Percentiles rank a stretch among this genome's conserved stretches.
Evolutionary conservation across 257 asterid genomes (phyloP).

Genomic region (Petunia secreta): DNA sequence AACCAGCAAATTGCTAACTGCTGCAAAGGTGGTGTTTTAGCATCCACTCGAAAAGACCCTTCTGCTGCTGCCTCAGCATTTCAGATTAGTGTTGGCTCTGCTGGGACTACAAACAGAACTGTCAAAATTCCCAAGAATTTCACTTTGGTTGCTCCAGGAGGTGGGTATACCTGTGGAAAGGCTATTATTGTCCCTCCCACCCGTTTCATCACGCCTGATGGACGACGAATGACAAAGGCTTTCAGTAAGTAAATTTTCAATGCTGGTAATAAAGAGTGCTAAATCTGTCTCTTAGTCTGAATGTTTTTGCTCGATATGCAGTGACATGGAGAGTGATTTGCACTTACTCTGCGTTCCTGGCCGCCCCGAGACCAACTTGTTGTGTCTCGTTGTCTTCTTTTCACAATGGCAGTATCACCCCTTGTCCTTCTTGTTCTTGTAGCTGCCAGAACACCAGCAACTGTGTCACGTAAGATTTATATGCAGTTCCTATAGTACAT

Average conservation of each 20-base stretch:
- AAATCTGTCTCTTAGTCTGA: neutral
- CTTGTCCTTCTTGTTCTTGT: conserved; percentile 75
- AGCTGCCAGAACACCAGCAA: conserved; percentile 59
- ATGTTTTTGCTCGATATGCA: conserved; percentile 32
- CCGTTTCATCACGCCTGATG: conserved; percentile 23
- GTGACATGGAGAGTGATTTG: conserved; percentile 90
- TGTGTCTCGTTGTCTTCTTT: conserved; percentile 81
- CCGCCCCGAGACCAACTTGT: conserved; percentile 56
- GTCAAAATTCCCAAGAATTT: conserved; percentile 39
- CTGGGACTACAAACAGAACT: conserved; percentile 29
- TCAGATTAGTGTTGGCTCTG: conserved; percentile 31
- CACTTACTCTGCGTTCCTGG: conserved; percentile 63
- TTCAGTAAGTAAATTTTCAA: conserved; percentile 23
- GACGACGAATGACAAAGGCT: conserved; percentile 33
- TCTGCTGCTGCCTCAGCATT: conserved; percentile 30
- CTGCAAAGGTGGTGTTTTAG: conserved; percentile 36
- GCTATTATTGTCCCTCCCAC: conserved; percentile 30
- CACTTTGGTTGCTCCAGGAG: conserved; percentile 34
- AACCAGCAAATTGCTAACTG: conserved; percentile 40
- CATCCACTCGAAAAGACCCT: conserved; percentile 30
- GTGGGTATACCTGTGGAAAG: conserved; percentile 38
- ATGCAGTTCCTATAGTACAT: neutral
- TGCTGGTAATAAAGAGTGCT: neutral
- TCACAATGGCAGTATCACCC: conserved; percentile 61
- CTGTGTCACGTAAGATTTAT: conserved; percentile 55